Evolutionary conservation across 78 protist species (phyloP).

Genomic region (Monocercomonoides exilis): DNA sequence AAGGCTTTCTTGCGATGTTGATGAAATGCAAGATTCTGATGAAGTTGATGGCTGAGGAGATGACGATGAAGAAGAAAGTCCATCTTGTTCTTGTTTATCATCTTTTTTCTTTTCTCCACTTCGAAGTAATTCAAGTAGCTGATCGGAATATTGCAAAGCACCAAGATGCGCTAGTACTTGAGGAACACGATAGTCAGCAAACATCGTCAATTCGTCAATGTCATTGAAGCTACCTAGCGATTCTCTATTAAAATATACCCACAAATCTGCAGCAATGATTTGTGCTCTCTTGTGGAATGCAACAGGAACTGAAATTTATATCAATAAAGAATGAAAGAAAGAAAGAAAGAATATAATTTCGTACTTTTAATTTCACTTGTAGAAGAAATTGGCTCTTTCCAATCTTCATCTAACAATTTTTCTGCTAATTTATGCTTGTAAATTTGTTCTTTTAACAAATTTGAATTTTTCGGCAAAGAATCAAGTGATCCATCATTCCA

Average conservation of each 20-base stretch:
- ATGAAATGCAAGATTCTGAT: too few relatives aligned
- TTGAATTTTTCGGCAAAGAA: too few relatives aligned
- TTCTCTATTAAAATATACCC: slow-evolving; percentile 60
- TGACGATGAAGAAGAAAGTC: not conserved
- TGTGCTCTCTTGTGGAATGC: slow-evolving; percentile 75
- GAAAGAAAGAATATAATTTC: too few relatives aligned
- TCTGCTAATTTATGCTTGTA: not conserved
- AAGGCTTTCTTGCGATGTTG: too few relatives aligned
- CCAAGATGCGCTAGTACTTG: slow-evolving; percentile 42
- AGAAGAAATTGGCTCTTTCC: not conserved
- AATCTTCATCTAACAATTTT: not conserved
- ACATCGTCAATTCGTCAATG: slow-evolving; percentile 67
- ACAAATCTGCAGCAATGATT: slow-evolving; percentile 73
- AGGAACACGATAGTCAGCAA: slow-evolving; percentile 78
- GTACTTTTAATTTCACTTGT: not conserved
- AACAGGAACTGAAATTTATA: slow-evolving; percentile 24
- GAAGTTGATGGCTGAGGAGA: not conserved
- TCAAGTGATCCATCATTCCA: too few relatives aligned
- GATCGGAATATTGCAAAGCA: slow-evolving; percentile 25
- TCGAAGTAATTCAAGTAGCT: not conserved
- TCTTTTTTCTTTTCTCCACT: not conserved
- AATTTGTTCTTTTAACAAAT: not conserved
- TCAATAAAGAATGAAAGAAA: slow-evolving; percentile 22
- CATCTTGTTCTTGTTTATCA: not conserved
- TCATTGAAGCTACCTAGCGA: slow-evolving; percentile 64